Conservation (phyloP, 1,284 basidiomycete species). For the Rhodotorula sp. region DNA sequence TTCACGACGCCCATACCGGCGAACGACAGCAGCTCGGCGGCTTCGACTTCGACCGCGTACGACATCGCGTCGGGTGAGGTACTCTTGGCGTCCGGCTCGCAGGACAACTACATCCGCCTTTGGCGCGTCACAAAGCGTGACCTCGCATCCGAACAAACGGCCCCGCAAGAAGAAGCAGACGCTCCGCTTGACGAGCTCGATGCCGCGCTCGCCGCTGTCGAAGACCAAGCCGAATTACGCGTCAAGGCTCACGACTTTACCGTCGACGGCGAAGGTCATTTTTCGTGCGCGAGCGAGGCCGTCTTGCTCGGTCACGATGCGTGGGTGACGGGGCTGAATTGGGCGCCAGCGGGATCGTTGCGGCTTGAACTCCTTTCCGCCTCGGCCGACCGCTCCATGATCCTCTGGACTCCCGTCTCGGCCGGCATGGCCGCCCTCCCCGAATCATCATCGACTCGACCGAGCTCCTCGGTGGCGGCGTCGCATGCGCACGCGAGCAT, state of each 20-base stretch:
- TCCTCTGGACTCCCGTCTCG: slow-evolving; percentile 73
- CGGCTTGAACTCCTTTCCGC: slow-evolving; percentile 70
- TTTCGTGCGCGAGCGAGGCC: slow-evolving; percentile 75
- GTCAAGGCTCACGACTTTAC: slow-evolving; percentile 38
- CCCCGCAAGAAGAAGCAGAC: no score
- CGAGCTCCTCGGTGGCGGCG: slow-evolving; percentile 46
- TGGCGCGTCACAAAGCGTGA: slow-evolving; percentile 62
- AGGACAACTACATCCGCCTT: slow-evolving; percentile 84
- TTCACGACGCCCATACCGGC: slow-evolving; percentile 56
- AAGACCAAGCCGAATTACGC: slow-evolving; percentile 28
- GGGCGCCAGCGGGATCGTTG: slow-evolving; percentile 58
- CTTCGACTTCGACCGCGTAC: slow-evolving; percentile 46
- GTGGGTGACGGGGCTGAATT: slow-evolving; percentile 80
- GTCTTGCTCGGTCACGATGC: slow-evolving; percentile 88
- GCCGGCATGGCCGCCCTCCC: slow-evolving; percentile 48
- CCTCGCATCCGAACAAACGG: neutral
- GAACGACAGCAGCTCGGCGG: slow-evolving; percentile 35
- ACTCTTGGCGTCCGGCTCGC: slow-evolving; percentile 83
- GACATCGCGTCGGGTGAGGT: slow-evolving; percentile 51
- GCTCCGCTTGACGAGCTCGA: slow-evolving; percentile 41
- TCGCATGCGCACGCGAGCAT: slow-evolving; percentile 50
- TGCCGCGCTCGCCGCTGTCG: slow-evolving; percentile 51
- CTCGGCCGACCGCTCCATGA: slow-evolving; percentile 55
- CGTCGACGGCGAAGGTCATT: slow-evolving; percentile 29
- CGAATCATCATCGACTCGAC: neutral